A percentile compares a stretch with the other conserved stretches of the same genome.
Evolutionary conservation across 176 grass and related monocot species (phyloP).

Genomic region (Olyra latifolia): DNA sequence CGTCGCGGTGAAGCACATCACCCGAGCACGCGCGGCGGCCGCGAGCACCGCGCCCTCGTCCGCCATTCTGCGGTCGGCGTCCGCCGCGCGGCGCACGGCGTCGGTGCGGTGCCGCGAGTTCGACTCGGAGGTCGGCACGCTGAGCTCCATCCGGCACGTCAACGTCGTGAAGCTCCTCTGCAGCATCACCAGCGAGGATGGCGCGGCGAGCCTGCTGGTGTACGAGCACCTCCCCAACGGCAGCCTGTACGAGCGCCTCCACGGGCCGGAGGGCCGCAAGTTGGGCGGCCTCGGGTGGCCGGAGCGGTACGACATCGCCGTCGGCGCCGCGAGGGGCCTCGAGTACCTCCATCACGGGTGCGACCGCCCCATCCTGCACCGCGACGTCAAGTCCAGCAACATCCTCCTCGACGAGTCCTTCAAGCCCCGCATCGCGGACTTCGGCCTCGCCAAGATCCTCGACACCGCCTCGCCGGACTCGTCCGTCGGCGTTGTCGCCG

Average conservation of each 20-base stretch:
- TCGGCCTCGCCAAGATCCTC: slow-evolving; percentile 89
- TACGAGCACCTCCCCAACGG: slow-evolving; percentile 96
- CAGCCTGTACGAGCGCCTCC: slow-evolving; percentile 67
- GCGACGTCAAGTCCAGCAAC: slow-evolving; percentile 95
- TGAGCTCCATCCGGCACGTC: slow-evolving; percentile 80
- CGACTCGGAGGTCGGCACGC: slow-evolving; percentile 82
- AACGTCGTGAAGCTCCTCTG: slow-evolving; percentile 96
- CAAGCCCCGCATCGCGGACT: slow-evolving; percentile 86
- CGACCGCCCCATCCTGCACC: slow-evolving; percentile 77
- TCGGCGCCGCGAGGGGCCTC: slow-evolving; percentile 67
- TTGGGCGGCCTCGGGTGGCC: slow-evolving; percentile 48
- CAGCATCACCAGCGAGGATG: slow-evolving; percentile 78
- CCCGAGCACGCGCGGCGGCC: not conserved
- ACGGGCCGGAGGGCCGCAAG: slow-evolving; percentile 30
- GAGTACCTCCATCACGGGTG: slow-evolving; percentile 91
- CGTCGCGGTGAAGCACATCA: slow-evolving; percentile 89
- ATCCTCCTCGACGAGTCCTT: slow-evolving; percentile 90
- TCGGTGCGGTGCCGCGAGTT: slow-evolving; percentile 71
- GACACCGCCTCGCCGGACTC: slow-evolving; percentile 8
- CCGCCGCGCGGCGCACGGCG: slow-evolving; percentile 24
- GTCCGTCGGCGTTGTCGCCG: slow-evolving; percentile 50
- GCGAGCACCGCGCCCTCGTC: not conserved
- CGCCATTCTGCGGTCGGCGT: slow-evolving; percentile 37
- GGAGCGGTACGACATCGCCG: slow-evolving; percentile 59
- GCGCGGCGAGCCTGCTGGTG: slow-evolving; percentile 76